Evolutionary conservation across 139 green algal species (phyloP), one percentile per base, ranked within the genome.

Genomic region (Chlorella sp.): DNA sequence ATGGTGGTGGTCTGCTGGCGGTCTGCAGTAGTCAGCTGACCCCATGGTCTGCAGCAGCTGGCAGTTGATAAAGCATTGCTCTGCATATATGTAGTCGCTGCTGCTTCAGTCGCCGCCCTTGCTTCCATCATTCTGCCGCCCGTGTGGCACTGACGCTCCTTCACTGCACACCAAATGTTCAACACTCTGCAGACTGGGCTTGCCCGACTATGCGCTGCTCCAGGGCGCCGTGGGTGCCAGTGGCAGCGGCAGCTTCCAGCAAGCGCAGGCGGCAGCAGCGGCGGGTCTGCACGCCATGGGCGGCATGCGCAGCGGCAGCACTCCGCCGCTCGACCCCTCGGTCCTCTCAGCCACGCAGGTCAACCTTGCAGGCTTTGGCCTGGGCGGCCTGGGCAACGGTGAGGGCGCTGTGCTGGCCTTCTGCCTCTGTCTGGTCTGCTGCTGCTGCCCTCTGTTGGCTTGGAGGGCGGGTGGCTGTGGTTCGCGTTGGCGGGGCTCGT

Each of bases 331-430:
- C 9, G 76, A 86, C 62, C 34, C 41, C 16, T 36, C 60, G 6
- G 41, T 63, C 12, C 74, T 86, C 4, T 82, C 71, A 21, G 51
- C 51, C 51, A 60, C 51, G n/a, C 81, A 86, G 30, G 81, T 86
- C 69, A 86, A 73, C 81, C 56, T 86, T 28, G 81, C 81, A 17
- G 57, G 69, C 32, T 80, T 86, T 26, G 81, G 81, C 25, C 81
- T 86, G 32, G 81, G 81, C 0, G 81, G 81, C 70, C 78, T 83
- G 28, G 78, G 78, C 63, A 83, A 83, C n/a, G 78, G 78, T 82
- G 76, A 82, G 76, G n/a, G n/a, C n/a, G n/a, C n/a, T n/a, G n/a
- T n/a, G n/a, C n/a, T n/a, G n/a, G n/a, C n/a, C n/a, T n/a, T n/a
- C n/a, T n/a, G n/a, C n/a, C n/a, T n/a, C n/a, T n/a, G n/a, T n/a